Evolutionary conservation across 2,329 filamentous ascomycete species (phyloP), one percentile per base, ranked within the genome.

Genomic region (Fusarium sp.): DNA sequence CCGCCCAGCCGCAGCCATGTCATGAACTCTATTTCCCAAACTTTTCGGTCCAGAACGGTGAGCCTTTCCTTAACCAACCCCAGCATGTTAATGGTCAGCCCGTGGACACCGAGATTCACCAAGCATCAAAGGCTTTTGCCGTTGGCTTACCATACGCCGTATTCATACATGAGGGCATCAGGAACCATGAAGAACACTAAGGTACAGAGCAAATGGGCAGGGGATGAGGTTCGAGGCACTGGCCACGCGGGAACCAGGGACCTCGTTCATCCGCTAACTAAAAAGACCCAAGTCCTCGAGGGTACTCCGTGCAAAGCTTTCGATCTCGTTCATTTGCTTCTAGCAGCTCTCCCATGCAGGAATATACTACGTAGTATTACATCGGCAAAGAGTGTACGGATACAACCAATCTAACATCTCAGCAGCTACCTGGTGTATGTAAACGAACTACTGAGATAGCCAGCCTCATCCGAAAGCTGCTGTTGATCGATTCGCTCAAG

Each of bases 211-310:
- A 29, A 52, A 20, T 28, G 24, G 28, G 47, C 71, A 62, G 54
- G 64, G 54, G 26, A 41, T 26, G 35, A 57, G 47, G 24, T 35
- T 66, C 21, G 31, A 63, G 48, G 67, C 69, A 74, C 57, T 66
- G 68, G 57, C 72, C 68, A 73, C 53, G 58, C 72, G 72, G 72
- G 70, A 74, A 29, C 57, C 59, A 70, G 63, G 57, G 50, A 64
- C 46, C 57, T 72, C 49, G 43, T 55, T 73, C 54, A 18, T 56
- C 68, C 43, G 53, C 57, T 68, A 73, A 60, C 69, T 60, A 39
- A 23, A 72, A 58, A 47, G 53, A 59, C 56, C 23, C 55, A 31
- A 61, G 49, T 44, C 49, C 39, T 59, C 48, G 21, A 68, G 47
- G 63, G 57, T 65, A 46, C n/a, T n/a, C n/a, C n/a, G n/a, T n/a